Evolutionary conservation across 2,329 filamentous ascomycete genomes (phyloP).

Genomic region (Trichoderma koningiopsis): DNA sequence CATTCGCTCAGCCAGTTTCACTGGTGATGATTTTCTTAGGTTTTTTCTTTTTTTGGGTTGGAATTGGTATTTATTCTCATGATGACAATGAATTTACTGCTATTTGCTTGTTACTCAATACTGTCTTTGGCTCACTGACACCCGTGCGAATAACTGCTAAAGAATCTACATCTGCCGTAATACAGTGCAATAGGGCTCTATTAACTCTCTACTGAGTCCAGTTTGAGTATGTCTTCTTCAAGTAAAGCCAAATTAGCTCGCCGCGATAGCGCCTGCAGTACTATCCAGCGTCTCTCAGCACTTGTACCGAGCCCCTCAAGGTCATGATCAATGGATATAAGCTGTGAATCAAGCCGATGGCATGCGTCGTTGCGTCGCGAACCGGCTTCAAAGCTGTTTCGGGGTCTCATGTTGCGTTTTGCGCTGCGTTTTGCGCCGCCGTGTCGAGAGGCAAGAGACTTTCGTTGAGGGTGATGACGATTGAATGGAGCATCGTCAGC

Average conservation of each 20-base stretch:
- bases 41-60: background rate
- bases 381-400: background rate
- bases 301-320: background rate
- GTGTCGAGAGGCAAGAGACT: background rate
- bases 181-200: background rate
- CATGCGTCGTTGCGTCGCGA: background rate
- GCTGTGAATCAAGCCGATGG: background rate
- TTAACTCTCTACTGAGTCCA: background rate
- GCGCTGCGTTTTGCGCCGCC: background rate
- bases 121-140: background rate
- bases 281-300: background rate
- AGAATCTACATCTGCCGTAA: background rate
- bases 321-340: background rate
- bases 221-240: background rate
- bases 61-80: background rate
- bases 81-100: background rate
- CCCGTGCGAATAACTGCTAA: background rate
- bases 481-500: background rate
- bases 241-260: background rate
- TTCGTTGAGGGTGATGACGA: background rate
- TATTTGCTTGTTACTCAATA: background rate
- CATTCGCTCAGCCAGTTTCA: constrained; percentile 20
- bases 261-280: background rate
- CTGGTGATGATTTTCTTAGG: constrained; percentile 17
- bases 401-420: background rate